Conservation (phyloP, 805 yeast genomes). For the Pichia pseudocactophila region DNA sequence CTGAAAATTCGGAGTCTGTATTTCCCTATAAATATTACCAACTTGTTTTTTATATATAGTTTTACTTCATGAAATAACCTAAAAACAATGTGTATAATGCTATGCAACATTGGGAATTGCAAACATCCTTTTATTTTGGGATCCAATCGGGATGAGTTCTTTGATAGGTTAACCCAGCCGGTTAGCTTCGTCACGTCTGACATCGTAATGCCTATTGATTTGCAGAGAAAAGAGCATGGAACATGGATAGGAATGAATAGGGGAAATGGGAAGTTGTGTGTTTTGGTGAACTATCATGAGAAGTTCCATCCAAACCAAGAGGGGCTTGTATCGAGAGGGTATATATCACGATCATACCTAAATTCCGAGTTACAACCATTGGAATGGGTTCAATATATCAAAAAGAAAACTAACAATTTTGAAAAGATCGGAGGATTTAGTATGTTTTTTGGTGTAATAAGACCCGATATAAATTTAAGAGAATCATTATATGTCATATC, state of each 20-base stretch:
- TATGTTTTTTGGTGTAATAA: constrained; percentile 42
- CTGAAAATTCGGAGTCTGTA: too few species aligned
- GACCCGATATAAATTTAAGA: constrained; percentile 17
- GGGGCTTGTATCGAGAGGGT: constrained; percentile 35
- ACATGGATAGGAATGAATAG: constrained; percentile 78
- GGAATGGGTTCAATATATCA: constrained; percentile 37
- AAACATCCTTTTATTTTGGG: constrained; percentile 66
- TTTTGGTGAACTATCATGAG: constrained; percentile 69
- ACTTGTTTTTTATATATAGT: too few species aligned
- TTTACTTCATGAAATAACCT: too few species aligned
- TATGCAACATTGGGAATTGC: constrained; percentile 60
- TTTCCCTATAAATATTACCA: too few species aligned
- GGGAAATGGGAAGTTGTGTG: constrained; percentile 48
- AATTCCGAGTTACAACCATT: constrained; percentile 26
- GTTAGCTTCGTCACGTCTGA: constrained; percentile 29
- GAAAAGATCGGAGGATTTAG: constrained; percentile 53
- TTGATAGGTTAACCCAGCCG: constrained; percentile 63
- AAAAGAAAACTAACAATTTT: constrained; percentile 22
- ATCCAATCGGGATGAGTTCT: constrained; percentile 84
- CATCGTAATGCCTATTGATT: constrained; percentile 63
- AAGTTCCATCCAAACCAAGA: constrained; percentile 11
- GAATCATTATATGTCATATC: constrained; percentile 39
- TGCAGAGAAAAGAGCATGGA: constrained; percentile 67
- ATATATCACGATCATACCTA: constrained; percentile 33
- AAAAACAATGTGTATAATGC: constrained; percentile 62